Conservation (phyloP, 129 eudicot species). For the Lonicera japonica region DNA sequence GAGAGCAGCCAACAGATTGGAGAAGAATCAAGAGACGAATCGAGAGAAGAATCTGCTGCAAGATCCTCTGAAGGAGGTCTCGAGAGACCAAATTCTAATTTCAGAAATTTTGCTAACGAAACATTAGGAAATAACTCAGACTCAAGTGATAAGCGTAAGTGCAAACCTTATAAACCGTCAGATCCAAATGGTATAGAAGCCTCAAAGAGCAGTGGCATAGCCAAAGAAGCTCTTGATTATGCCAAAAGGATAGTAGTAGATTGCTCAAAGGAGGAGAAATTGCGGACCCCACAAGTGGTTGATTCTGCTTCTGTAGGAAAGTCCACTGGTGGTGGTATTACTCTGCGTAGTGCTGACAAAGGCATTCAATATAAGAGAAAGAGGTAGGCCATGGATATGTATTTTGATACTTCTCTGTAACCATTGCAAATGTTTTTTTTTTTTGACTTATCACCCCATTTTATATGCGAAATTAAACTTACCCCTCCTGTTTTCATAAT, state of each 20-base stretch:
- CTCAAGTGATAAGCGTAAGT: background rate
- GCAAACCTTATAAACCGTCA: slow-evolving; percentile 3
- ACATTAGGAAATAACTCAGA: background rate
- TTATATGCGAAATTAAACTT: too few relatives aligned
- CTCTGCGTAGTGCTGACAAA: too few relatives aligned
- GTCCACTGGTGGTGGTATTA: too few relatives aligned
- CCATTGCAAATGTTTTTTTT: too few relatives aligned
- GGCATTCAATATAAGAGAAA: background rate
- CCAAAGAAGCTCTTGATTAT: slow-evolving; percentile 9
- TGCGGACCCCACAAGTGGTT: background rate
- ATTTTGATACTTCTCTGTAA: background rate
- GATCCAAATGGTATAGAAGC: background rate
- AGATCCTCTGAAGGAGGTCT: slow-evolving; percentile 13
- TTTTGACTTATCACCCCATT: too few relatives aligned
- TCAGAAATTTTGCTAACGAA: background rate
- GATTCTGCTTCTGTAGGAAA: too few relatives aligned
- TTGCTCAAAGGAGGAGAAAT: slow-evolving; percentile 4
- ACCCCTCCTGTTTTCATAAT: too few relatives aligned
- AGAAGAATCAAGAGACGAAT: slow-evolving; percentile 14
- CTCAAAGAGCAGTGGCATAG: too few relatives aligned
- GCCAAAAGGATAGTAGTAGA: slow-evolving; percentile 10
- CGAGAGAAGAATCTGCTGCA: slow-evolving; percentile 16
- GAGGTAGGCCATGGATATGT: slow-evolving; percentile 13
- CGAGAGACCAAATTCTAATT: slow-evolving; percentile 8
- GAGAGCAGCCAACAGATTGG: slow-evolving; percentile 12